Base-by-base conservation (phyloP, 148 eudicot species). In the Chenopodium album region DNA sequence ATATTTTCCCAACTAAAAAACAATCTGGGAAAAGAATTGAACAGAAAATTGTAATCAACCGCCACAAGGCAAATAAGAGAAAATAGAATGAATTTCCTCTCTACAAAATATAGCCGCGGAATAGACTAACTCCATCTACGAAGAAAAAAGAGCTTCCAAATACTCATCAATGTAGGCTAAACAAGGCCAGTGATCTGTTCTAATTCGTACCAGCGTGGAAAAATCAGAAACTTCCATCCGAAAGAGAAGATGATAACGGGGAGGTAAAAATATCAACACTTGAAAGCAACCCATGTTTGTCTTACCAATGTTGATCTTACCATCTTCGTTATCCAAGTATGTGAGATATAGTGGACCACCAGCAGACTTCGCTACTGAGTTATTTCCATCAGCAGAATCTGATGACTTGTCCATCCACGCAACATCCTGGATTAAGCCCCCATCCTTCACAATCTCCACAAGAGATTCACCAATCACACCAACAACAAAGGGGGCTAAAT, bases 181-280 rank as follows among this genome's bases (percentile, higher is more conserved):
- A 86, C 97, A 94, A 9, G 99, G 99, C 99, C 99, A 96, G 84
- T 96, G 95, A 88, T 96, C 99, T 8, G 99, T 96, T 88, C 99
- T 87, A 52, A 96, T 91, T 70, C 98, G 90, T 78, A 89, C 94
- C 78, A 96, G 87, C 37, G 98, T 96, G 47, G 97, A 91, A 80
- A 83, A 75, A 84, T 89, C 94, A 23, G 89, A 86, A 1, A 96
- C 89, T 90, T 96, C 99, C 93, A 96, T 88, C 76, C 91, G 93
- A 50, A 96, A 88, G 79, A 96, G 98, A 46, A 96, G 93, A 90
- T 96, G 99, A 80, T 87, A 96, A 71, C 90, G 87, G 72, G 98
- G 99, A 37, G 99, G 99, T 65, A 96, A 90, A 83, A 96, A 96
- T 81, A 96, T 88, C 91, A 96, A 82, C 78, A 96, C 88, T 47